Percentiles rank a stretch among this genome's conserved stretches.
Evolutionary conservation across 2,329 filamentous ascomycete species (phyloP).

Genomic region (Arachnomyces sp.): DNA sequence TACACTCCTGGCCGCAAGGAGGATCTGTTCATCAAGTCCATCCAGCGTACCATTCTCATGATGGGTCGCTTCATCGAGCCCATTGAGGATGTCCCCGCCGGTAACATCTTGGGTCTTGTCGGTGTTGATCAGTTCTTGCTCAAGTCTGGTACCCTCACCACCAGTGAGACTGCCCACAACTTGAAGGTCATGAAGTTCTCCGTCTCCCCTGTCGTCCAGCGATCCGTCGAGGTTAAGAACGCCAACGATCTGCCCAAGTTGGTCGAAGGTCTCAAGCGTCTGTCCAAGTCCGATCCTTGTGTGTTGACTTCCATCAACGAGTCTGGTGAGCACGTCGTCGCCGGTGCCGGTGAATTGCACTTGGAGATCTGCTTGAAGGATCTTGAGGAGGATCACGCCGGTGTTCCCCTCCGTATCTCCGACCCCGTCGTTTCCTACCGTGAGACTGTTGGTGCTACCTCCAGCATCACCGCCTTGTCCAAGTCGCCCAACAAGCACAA

Average conservation of each 20-base stretch:
- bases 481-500: conserved; percentile 99
- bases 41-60: conserved; percentile 99
- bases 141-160: conserved; percentile 99
- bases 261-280: conserved; percentile 99
- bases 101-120: conserved; percentile 99
- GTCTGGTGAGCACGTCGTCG: conserved; percentile 97
- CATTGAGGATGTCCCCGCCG: conserved; percentile 96
- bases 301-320: conserved; percentile 82
- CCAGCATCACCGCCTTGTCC: conserved; percentile 92
- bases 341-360: conserved; percentile 98
- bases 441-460: conserved; percentile 80
- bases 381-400: conserved; percentile 98
- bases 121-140: conserved; percentile 99
- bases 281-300: conserved; percentile 99
- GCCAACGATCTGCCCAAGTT: conserved; percentile 99
- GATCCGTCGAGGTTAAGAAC: conserved; percentile 99
- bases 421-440: conserved; percentile 98
- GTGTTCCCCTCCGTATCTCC: conserved; percentile 94
- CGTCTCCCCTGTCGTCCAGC: conserved; percentile 96
- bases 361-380: conserved; percentile 99
- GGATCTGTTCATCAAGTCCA: conserved; percentile 97
- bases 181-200: conserved; percentile 99
- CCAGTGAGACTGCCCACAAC: conserved; percentile 96
- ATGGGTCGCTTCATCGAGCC: conserved; percentile 99
- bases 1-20: conserved; percentile 98